Conservation (phyloP, 2,329 filamentous ascomycete genomes). For the Lasiodiplodia gonubiensis region DNA sequence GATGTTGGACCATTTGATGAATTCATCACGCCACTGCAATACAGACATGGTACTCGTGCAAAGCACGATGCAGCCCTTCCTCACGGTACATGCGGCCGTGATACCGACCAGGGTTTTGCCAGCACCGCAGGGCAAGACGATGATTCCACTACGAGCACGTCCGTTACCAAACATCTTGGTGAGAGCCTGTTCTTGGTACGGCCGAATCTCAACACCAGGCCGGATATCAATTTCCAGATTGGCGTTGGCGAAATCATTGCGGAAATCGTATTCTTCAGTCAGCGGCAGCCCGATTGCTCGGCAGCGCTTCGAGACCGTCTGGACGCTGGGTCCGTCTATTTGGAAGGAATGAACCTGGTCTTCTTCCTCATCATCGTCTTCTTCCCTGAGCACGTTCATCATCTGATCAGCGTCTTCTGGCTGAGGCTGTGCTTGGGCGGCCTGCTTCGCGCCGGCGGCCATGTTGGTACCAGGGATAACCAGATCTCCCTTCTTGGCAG, state of each 20-base stretch:
- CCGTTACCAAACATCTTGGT: conserved; percentile 99
- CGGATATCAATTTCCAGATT: conserved; percentile 93
- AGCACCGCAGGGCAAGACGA: conserved; percentile 93
- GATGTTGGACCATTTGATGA: conserved; percentile 99
- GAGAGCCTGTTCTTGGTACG: conserved; percentile 95
- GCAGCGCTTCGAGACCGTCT: conserved; percentile 87
- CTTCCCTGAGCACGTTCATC: conserved; percentile 67
- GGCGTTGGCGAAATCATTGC: conserved; percentile 85
- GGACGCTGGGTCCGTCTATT: conserved; percentile 80
- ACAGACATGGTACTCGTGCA: conserved; percentile 98
- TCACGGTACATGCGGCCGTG: conserved; percentile 95
- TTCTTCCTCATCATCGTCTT: conserved; percentile 86
- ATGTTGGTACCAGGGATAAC: conserved; percentile 95
- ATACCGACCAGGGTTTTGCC: conserved; percentile 99
- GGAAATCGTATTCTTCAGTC: conserved; percentile 96
- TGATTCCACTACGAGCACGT: conserved; percentile 94
- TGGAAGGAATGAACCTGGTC: conserved; percentile 94
- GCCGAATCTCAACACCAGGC: conserved; percentile 86
- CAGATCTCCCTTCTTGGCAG: conserved; percentile 83
- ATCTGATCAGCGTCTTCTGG: conserved; percentile 60
- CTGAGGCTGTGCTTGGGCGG: conserved; percentile 54
- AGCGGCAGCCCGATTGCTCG: conserved; percentile 85
- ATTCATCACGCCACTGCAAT: conserved; percentile 94
- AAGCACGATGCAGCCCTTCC: conserved; percentile 93
- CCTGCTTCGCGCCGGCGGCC: conserved; percentile 85